Conservation (phyloP, 805 yeast genomes). For the Candida oleophila region DNA sequence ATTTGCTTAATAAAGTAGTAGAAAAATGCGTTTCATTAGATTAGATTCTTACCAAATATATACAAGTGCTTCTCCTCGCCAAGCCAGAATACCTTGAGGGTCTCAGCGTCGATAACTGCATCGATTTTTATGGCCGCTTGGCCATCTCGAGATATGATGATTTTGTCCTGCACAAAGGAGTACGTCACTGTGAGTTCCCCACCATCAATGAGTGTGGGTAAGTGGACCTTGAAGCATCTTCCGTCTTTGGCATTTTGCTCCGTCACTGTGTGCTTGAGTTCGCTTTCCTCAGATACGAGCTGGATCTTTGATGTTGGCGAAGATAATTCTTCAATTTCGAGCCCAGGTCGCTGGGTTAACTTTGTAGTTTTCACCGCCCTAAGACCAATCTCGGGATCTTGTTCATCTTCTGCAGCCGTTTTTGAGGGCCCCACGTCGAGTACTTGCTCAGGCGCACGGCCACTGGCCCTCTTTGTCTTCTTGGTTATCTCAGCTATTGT, state of each 20-base stretch:
- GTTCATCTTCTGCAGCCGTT: not conserved
- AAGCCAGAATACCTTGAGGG: slow-evolving; percentile 12
- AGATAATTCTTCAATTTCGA: not conserved
- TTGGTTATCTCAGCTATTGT: not conserved
- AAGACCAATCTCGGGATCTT: not conserved
- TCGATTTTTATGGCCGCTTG: not conserved
- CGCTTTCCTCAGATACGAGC: not conserved
- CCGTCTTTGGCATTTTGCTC: not conserved
- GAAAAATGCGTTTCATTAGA: no score
- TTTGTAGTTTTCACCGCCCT: not conserved
- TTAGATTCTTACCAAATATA: slow-evolving; percentile 9
- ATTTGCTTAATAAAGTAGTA: no score
- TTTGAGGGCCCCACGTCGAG: not conserved
- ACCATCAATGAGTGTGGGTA: slow-evolving; percentile 4
- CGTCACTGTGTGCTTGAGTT: not conserved
- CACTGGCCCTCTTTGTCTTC: not conserved
- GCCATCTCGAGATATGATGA: not conserved
- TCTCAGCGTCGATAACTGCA: not conserved
- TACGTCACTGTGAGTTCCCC: not conserved
- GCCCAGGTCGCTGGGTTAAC: not conserved
- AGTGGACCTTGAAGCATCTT: slow-evolving; percentile 8
- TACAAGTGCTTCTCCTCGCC: slow-evolving; percentile 14
- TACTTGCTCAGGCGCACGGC: not conserved
- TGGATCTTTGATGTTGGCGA: not conserved
- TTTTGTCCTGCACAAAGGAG: not conserved